Evolutionary conservation across 75 land plant species (phyloP), one percentile per base, ranked within the genome.

Genomic region (Gnetum montanum): DNA sequence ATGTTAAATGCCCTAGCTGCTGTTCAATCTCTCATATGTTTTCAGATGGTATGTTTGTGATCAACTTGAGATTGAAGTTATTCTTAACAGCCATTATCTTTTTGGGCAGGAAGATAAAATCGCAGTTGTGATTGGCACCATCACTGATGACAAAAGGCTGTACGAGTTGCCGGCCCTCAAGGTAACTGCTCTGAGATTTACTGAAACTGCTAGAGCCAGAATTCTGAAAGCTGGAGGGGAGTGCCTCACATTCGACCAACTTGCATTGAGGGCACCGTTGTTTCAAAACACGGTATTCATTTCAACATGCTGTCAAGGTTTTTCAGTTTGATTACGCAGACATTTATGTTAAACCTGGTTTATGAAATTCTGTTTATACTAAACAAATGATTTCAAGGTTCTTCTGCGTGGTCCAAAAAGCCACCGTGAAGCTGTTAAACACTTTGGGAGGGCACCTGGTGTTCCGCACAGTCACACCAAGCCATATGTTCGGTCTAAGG

Each of bases 371-470:
- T 31, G 0, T 20, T 40, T 16, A 13, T 40, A 0, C 13, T 12
- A 0, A 4, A 40, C 3, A 15, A 10, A 10, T 1, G 40, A 0
- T 37, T 1, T 10, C 8, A 3, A 89, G 95, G 73, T 89, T 27
- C 75, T 89, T 31, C 59, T 89, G 28, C 79, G 95, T 63, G 95
- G 95, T 12, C 83, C 86, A 6, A 82, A 79, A 81, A 85, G 82
- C 57, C 56, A 83, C 4, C 67, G 95, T 40, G 95, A 89, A 55
- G 95, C 95, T 46, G 91, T 85, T 38, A 88, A 81, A 62, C 94
- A 88, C 70, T 88, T 88, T 68, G 94, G 94, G 10, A 60, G 49
- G 46, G 95, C 95, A 38, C 95, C 95, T 62, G 95, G 95, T 82
- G 95, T 89, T 20, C 91, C 95, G 4, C 86, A 82, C 75, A 82